Evolutionary conservation across 768 basidiomycete species (phyloP).

Genomic region (Lentinula aciculospora): DNA sequence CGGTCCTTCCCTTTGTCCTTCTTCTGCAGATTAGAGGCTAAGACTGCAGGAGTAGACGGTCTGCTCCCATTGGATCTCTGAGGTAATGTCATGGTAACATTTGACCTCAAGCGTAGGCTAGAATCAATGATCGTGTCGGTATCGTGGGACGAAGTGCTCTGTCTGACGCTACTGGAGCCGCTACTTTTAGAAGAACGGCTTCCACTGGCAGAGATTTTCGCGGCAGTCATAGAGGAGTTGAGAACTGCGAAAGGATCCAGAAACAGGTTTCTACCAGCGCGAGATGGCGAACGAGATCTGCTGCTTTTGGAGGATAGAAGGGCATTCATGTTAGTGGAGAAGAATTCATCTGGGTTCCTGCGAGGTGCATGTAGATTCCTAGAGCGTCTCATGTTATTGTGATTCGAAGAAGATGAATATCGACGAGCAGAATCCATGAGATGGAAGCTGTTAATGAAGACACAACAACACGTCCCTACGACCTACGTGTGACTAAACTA

Average conservation of each 20-base stretch:
- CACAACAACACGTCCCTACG: background rate
- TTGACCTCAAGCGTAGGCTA: background rate
- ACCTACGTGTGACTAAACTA: background rate
- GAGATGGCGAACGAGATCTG: slow-evolving; percentile 16
- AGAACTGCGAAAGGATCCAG: slow-evolving; percentile 13
- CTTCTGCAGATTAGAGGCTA: background rate
- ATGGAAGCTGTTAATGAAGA: background rate
- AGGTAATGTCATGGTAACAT: background rate
- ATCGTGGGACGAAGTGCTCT: background rate
- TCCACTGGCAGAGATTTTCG: background rate
- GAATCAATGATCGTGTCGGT: background rate
- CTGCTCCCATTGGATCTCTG: background rate
- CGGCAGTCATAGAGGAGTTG: slow-evolving; percentile 4
- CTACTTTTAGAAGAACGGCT: background rate
- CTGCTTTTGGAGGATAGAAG: slow-evolving; percentile 1
- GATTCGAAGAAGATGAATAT: background rate
- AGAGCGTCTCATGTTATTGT: background rate
- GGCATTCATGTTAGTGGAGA: background rate
- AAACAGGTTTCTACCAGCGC: slow-evolving; percentile 8
- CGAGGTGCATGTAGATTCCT: background rate
- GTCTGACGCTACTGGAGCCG: background rate
- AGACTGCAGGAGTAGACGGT: background rate
- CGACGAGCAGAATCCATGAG: background rate
- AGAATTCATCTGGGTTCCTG: background rate
- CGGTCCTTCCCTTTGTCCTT: slow-evolving; percentile 19